phyloP scores from a whole-genome alignment of 495 filamentous ascomycete genomes.

The Neurospora africana region DNA sequence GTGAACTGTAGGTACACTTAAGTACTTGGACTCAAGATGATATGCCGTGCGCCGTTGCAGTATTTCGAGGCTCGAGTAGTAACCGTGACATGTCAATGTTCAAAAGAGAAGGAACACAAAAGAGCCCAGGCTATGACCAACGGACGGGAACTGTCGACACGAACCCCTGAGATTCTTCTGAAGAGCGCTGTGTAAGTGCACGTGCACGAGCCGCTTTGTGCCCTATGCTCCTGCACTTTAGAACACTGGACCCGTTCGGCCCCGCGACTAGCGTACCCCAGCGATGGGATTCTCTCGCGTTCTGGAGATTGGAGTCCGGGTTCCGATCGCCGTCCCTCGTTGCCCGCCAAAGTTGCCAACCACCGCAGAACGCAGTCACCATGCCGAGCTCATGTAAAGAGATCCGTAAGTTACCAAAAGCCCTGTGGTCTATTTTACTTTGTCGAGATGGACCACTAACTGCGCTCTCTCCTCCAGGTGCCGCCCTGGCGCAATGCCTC shows the following conservation, averaged over 20 bases:
- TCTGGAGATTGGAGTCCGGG: neutral
- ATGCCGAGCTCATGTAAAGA: conserved; percentile 98
- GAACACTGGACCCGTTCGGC: neutral
- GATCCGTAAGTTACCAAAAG: conserved; percentile 55
- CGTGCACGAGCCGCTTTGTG: neutral
- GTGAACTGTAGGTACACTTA: neutral
- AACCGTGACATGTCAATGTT: neutral
- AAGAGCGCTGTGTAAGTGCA: neutral
- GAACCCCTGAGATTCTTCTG: neutral
- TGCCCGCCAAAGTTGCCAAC: neutral
- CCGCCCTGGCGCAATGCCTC: conserved; percentile 85
- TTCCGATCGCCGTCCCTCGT: neutral
- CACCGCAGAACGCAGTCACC: conserved; percentile 17
- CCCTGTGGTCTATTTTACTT: neutral
- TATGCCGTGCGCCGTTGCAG: neutral
- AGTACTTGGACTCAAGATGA: neutral
- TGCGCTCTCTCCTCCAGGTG: conserved; percentile 45
- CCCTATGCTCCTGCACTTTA: neutral
- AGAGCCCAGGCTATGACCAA: no score
- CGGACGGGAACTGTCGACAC: neutral
- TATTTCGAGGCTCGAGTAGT: neutral
- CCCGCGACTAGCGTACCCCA: neutral
- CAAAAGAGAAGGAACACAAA: neutral
- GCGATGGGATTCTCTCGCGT: neutral
- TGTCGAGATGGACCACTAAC: neutral